These are phyloP conservation scores for Lipomyces starkeyi DNA, from an alignment of 805 yeast species.

Conservation along the genomic window DNA sequence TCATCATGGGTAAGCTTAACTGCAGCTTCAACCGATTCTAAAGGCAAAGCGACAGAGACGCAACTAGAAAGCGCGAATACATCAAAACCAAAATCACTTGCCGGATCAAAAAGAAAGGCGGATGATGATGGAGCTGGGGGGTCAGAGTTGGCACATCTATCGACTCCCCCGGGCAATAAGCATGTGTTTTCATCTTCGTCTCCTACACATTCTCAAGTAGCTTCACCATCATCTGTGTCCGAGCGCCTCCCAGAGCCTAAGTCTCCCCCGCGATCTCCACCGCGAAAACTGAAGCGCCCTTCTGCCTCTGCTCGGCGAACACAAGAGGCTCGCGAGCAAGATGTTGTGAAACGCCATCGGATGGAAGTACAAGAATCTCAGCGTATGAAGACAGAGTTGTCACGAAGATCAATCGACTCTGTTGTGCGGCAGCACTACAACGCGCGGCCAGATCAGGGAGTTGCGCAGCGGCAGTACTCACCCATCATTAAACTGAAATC, in stretches of 20 bases:
- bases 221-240: neutral
- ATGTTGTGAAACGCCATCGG: constrained; percentile 15
- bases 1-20: neutral
- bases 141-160: neutral
- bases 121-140: neutral
- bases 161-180: neutral
- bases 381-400: constrained; percentile 16
- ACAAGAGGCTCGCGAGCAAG: constrained; percentile 18
- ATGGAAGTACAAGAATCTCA: constrained; percentile 10
- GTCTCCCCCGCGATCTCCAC: constrained; percentile 37
- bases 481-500: constrained; percentile 85
- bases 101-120: neutral
- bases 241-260: constrained; percentile 19
- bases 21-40: neutral
- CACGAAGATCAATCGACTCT: constrained; percentile 53
- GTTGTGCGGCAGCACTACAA: constrained; percentile 86
- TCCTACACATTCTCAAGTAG: neutral
- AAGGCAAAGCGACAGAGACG: neutral
- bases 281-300: constrained; percentile 38
- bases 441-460: constrained; percentile 72
- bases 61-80: neutral
- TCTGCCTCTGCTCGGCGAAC: constrained; percentile 26
- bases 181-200: neutral
- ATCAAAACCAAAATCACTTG: neutral
- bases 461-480: constrained; percentile 68